Percentiles rank a stretch among this genome's conserved stretches.
These are phyloP conservation scores for Pseudoperonospora humuli DNA, from an alignment of 352 stramenopile genomes.

Conservation along the genomic window DNA sequence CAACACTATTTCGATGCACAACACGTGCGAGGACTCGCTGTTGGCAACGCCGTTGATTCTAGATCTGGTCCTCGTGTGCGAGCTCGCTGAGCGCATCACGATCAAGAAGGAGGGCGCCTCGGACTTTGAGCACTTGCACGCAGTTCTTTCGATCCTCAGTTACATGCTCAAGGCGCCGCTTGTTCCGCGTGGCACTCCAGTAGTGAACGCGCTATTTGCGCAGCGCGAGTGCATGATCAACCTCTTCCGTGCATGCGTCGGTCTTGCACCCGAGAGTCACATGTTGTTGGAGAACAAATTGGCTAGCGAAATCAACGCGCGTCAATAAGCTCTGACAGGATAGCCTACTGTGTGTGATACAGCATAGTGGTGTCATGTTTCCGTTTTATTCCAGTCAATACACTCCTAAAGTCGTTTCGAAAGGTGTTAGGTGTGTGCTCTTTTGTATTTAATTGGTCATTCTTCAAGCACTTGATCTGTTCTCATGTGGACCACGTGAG, in stretches of 20 bases:
- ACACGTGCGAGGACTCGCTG: slow-evolving; percentile 99
- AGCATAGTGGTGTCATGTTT: slow-evolving; percentile 1
- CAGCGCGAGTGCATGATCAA: slow-evolving; percentile 98
- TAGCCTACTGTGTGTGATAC: slow-evolving; percentile 3
- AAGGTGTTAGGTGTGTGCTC: neutral
- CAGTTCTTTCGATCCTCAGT: slow-evolving; percentile 94
- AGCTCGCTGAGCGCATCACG: slow-evolving; percentile 95
- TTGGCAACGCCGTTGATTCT: slow-evolving; percentile 97
- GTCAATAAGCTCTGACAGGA: slow-evolving; percentile 29
- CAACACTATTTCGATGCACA: slow-evolving; percentile 99
- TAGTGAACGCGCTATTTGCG: slow-evolving; percentile 98
- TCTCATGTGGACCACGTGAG: slow-evolving; percentile 6
- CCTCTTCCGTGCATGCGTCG: slow-evolving; percentile 96
- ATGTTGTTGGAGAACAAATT: slow-evolving; percentile 98
- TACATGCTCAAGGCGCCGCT: slow-evolving; percentile 99
- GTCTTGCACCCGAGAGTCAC: slow-evolving; percentile 95
- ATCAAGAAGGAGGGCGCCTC: slow-evolving; percentile 87
- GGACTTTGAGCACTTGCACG: slow-evolving; percentile 94
- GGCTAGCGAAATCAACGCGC: slow-evolving; percentile 65
- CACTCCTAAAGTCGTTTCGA: neutral
- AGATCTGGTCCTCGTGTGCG: slow-evolving; percentile 96
- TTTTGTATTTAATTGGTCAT: neutral
- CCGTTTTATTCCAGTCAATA: slow-evolving; percentile 20
- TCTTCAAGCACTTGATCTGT: too few relatives aligned
- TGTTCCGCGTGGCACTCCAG: slow-evolving; percentile 95